Percentiles rank a stretch among this genome's conserved stretches.
Evolutionary conservation across 192 early-diverging fungal genomes (phyloP).

Genomic region (Coemansia sp.): DNA sequence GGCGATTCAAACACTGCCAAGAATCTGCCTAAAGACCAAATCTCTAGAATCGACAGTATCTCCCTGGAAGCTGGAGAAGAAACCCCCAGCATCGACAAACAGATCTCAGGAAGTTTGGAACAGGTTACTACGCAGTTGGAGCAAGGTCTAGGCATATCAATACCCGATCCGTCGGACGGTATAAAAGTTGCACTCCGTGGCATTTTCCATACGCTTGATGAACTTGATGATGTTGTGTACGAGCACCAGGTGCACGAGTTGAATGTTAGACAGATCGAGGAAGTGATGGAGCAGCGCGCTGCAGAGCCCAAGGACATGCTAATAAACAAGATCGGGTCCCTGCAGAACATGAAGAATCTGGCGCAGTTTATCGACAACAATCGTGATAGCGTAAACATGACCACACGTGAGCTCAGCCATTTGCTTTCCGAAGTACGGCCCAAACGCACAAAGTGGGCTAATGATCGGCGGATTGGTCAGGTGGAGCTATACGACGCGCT

Average conservation of each 20-base stretch:
- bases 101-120: not conserved
- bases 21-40: not conserved
- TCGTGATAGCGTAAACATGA: slow-evolving; percentile 61
- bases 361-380: slow-evolving; percentile 73
- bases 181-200: slow-evolving; percentile 13
- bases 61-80: not conserved
- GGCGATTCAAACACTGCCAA: not conserved
- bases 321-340: slow-evolving; percentile 42
- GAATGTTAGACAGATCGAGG: slow-evolving; percentile 25
- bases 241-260: slow-evolving; percentile 34
- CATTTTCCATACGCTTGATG: slow-evolving; percentile 52
- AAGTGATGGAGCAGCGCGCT: slow-evolving; percentile 25
- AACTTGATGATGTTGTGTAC: slow-evolving; percentile 33
- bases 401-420: slow-evolving; percentile 70
- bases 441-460: slow-evolving; percentile 86
- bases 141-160: slow-evolving; percentile 1
- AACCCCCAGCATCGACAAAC: not conserved
- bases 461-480: slow-evolving; percentile 81
- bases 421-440: slow-evolving; percentile 77
- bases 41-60: not conserved
- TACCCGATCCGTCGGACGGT: not conserved
- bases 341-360: slow-evolving; percentile 65
- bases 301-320: slow-evolving; percentile 52
- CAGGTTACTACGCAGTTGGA: slow-evolving; percentile 3
- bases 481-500: slow-evolving; percentile 89